Evolutionary conservation across 2,329 filamentous ascomycete species (phyloP).

Genomic region (Xylariaceae sp.): DNA sequence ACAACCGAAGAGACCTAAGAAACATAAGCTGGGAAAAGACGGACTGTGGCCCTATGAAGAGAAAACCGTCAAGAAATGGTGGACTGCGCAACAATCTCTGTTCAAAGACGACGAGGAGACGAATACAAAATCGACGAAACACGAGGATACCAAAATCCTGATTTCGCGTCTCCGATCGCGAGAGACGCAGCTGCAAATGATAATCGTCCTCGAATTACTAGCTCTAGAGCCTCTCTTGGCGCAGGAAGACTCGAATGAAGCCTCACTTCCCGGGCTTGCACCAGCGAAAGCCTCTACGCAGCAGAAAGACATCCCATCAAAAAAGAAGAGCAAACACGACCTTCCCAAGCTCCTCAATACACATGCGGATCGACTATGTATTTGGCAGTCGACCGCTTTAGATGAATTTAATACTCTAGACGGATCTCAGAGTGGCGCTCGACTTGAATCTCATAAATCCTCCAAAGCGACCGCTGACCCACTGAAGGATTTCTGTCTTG

Average conservation of each 20-base stretch:
- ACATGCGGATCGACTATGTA: conserved; percentile 74
- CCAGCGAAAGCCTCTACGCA: conserved; percentile 35
- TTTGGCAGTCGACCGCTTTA: conserved; percentile 75
- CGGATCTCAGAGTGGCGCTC: conserved; percentile 43
- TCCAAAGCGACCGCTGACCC: conserved; percentile 55
- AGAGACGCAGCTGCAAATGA: conserved; percentile 79
- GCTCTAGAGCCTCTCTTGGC: conserved; percentile 60
- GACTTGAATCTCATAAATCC: conserved; percentile 35
- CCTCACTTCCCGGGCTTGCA: conserved; percentile 46
- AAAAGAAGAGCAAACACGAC: conserved; percentile 63
- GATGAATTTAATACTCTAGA: conserved; percentile 53
- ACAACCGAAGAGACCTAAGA: conserved; percentile 55
- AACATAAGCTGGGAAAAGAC: conserved; percentile 64
- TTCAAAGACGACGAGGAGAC: conserved; percentile 44
- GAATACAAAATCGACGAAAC: conserved; percentile 34
- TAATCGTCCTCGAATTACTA: conserved; percentile 73
- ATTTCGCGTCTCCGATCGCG: conserved; percentile 66
- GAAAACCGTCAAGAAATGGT: conserved; percentile 66
- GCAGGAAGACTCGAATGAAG: conserved; percentile 40
- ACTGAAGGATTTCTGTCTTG: conserved; percentile 72
- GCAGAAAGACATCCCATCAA: conserved; percentile 37
- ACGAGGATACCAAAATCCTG: conserved; percentile 58
- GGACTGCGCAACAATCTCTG: conserved; percentile 57
- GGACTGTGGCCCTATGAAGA: conserved; percentile 68
- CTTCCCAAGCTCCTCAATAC: conserved; percentile 66